Percentiles rank a stretch among this genome's conserved stretches.
phyloP scores from a whole-genome alignment of 2,329 filamentous ascomycete genomes.

The Penicillium sumatraense region DNA sequence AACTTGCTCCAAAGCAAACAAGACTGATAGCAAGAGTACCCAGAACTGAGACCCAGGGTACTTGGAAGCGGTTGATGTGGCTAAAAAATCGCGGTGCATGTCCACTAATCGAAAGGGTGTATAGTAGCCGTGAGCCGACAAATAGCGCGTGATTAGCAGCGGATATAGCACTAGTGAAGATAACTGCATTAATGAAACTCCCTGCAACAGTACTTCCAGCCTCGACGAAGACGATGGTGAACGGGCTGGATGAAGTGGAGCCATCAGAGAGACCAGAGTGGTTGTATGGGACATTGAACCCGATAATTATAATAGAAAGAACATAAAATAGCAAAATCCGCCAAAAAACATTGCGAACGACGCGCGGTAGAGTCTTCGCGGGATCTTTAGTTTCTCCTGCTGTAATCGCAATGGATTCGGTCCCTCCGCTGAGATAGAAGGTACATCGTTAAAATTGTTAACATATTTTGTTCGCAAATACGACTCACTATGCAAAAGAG shows the following conservation, averaged over 20 bases:
- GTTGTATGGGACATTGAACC: conserved; percentile 64
- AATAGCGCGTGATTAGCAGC: conserved; percentile 65
- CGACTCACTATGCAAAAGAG: conserved; percentile 61
- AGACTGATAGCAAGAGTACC: conserved; percentile 59
- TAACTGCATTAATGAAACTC: conserved; percentile 65
- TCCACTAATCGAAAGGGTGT: conserved; percentile 58
- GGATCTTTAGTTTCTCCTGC: too few relatives aligned
- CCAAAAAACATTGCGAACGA: too few relatives aligned
- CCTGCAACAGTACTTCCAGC: conserved; percentile 60
- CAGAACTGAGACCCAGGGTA: conserved; percentile 61
- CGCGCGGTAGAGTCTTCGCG: too few relatives aligned
- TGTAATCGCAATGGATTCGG: too few relatives aligned
- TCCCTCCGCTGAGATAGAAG: too few relatives aligned
- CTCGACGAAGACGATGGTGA: conserved; percentile 65
- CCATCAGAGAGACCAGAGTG: conserved; percentile 50
- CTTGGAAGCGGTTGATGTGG: conserved; percentile 53
- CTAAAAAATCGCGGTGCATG: conserved; percentile 62
- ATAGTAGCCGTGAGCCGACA: conserved; percentile 61
- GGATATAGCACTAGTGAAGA: conserved; percentile 62
- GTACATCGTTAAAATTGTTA: conserved; percentile 37
- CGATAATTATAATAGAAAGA: conserved; percentile 58
- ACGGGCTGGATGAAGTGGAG: conserved; percentile 54
- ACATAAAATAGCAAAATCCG: conserved; percentile 55
- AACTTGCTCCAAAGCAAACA: conserved; percentile 46
- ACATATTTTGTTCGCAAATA: not conserved